A percentile compares a stretch with the other conserved stretches of the same genome.
These are phyloP conservation scores for Trichomonas vaginalis DNA, from an alignment of 208 protist genomes.

Conservation along the genomic window DNA sequence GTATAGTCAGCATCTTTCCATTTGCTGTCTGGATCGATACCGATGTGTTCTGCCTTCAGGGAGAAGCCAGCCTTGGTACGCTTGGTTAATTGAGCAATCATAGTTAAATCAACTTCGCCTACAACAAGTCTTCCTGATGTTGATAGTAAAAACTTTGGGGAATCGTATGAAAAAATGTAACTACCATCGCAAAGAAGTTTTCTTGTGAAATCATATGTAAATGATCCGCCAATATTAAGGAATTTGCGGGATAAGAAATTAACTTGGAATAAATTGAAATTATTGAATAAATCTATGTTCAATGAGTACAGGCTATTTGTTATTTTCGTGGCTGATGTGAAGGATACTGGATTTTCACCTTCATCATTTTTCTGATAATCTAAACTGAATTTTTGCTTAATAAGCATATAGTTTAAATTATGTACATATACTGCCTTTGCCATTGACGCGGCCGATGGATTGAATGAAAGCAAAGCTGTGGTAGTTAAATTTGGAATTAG, in stretches of 20 bases:
- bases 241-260: background rate
- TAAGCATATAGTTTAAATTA: background rate
- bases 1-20: background rate
- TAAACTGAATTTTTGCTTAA: background rate
- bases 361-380: background rate
- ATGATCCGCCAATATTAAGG: background rate
- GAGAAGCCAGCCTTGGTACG: background rate
- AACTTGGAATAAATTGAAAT: background rate
- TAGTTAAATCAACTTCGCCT: background rate
- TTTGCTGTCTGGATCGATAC: background rate
- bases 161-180: background rate
- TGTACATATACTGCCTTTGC: background rate
- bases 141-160: background rate
- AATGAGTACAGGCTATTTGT: background rate
- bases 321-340: background rate
- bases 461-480: background rate
- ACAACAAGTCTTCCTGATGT: background rate
- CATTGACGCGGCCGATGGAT: background rate
- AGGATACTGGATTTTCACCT: background rate
- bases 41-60: background rate
- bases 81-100: background rate
- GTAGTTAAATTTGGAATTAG: background rate
- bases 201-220: background rate
- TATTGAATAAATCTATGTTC: background rate
- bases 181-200: background rate